Percentiles rank a stretch among this genome's conserved stretches.
Conservation (phyloP, 108 stramenopile genomes). For the Fragilaria crotonensis region DNA sequence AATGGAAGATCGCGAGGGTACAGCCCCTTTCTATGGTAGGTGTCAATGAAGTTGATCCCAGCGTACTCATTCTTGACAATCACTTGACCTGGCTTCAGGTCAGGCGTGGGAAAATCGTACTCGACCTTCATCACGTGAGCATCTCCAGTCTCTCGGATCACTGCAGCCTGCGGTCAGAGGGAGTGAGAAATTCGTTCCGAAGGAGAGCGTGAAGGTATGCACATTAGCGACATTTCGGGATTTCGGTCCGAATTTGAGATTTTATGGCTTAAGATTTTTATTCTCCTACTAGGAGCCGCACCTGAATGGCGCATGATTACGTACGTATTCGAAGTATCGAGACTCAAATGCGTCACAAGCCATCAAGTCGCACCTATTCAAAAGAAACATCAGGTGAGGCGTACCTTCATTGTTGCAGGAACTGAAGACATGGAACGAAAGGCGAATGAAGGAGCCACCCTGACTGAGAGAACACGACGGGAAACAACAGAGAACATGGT, state of each 20-base stretch:
- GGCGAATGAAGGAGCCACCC: slow-evolving; percentile 1
- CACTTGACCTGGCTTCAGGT: slow-evolving; percentile 35
- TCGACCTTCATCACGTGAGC: slow-evolving; percentile 26
- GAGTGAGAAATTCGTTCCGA: neutral
- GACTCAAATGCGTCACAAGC: neutral
- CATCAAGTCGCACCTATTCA: neutral
- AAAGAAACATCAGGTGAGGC: neutral
- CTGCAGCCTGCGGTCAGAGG: slow-evolving; percentile 30
- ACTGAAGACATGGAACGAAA: slow-evolving; percentile 44
- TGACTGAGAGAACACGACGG: neutral
- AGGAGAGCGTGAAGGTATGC: neutral
- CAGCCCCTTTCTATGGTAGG: slow-evolving; percentile 73
- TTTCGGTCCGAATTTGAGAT: neutral
- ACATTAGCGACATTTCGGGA: neutral
- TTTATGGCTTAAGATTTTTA: neutral
- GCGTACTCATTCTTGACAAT: slow-evolving; percentile 68
- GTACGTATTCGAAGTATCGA: neutral
- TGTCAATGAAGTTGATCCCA: slow-evolving; percentile 84
- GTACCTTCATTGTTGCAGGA: slow-evolving; percentile 48
- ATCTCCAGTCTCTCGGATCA: slow-evolving; percentile 38
- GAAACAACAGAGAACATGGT: slow-evolving; percentile 3
- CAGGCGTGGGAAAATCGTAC: slow-evolving; percentile 46
- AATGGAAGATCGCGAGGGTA: slow-evolving; percentile 68
- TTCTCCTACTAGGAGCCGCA: neutral
- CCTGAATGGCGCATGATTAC: neutral